Conservation (phyloP, 306 rosid species). For the Macrotyloma uniflorum region DNA sequence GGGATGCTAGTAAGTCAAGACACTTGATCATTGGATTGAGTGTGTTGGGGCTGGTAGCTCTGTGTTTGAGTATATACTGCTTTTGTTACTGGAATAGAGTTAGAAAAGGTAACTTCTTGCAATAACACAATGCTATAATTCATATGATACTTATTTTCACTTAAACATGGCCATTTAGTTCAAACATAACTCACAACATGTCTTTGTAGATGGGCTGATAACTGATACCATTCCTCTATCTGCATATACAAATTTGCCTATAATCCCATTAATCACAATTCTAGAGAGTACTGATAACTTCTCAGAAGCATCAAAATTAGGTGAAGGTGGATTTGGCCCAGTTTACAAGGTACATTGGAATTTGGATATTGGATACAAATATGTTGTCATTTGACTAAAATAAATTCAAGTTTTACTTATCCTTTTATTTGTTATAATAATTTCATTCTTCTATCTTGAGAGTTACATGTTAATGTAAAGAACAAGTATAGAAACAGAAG, state of each 20-base stretch:
- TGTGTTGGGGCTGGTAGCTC: conserved; percentile 7
- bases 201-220: neutral
- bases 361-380: neutral
- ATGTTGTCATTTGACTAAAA: neutral
- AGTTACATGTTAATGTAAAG: too few relatives aligned
- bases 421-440: too few relatives aligned
- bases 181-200: neutral
- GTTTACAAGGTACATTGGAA: neutral
- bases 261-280: neutral
- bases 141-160: neutral
- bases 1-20: neutral
- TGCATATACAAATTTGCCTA: neutral
- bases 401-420: neutral
- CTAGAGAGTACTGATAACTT: conserved; percentile 35
- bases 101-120: neutral
- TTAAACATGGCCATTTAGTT: neutral
- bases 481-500: too few relatives aligned
- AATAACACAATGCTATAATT: neutral
- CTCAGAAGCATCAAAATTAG: conserved; percentile 45
- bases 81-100: neutral
- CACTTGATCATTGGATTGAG: conserved; percentile 14
- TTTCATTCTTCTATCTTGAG: too few relatives aligned
- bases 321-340: conserved; percentile 45
- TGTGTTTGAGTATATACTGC: neutral
- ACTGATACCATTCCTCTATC: neutral